Conservation (phyloP, 2,329 filamentous ascomycete genomes). For the Zymoseptoria pseudotritici region DNA sequence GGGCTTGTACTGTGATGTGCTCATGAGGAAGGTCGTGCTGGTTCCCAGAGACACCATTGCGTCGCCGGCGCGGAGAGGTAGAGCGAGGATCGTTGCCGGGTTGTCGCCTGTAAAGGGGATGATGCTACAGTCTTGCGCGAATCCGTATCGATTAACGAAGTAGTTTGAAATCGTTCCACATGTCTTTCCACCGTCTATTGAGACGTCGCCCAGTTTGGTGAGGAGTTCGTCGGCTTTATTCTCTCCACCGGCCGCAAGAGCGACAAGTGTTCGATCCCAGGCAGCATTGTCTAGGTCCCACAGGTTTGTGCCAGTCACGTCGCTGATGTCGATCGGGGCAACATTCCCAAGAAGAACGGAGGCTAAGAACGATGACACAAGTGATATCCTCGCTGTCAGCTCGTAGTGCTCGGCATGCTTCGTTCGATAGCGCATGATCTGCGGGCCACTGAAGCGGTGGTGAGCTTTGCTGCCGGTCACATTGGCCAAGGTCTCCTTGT, state of each 20-base stretch:
- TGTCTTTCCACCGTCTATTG: constrained; percentile 69
- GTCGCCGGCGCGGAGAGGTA: constrained; percentile 79
- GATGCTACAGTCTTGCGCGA: constrained; percentile 65
- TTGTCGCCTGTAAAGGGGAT: constrained; percentile 93
- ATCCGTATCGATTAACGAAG: constrained; percentile 71
- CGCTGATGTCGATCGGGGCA: constrained; percentile 85
- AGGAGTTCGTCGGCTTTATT: constrained; percentile 59
- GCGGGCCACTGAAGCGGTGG: constrained; percentile 96
- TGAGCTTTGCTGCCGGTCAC: constrained; percentile 89
- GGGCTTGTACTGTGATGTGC: constrained; percentile 81
- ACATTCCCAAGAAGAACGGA: constrained; percentile 79
- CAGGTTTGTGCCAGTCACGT: constrained; percentile 93
- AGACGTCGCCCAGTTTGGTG: constrained; percentile 71
- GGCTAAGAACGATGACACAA: constrained; percentile 91
- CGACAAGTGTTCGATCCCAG: constrained; percentile 70
- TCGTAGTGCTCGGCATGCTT: constrained; percentile 76
- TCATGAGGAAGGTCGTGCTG: constrained; percentile 96
- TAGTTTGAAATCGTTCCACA: constrained; percentile 72
- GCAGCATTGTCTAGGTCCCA: constrained; percentile 74
- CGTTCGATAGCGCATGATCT: constrained; percentile 81
- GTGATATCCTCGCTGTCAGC: constrained; percentile 74
- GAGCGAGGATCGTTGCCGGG: constrained; percentile 83
- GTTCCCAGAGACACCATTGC: constrained; percentile 94
- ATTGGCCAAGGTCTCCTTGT: constrained; percentile 60
- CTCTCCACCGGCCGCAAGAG: constrained; percentile 60